Conservation (phyloP, 2,329 filamentous ascomycete genomes). For the Epichloe baconii region DNA sequence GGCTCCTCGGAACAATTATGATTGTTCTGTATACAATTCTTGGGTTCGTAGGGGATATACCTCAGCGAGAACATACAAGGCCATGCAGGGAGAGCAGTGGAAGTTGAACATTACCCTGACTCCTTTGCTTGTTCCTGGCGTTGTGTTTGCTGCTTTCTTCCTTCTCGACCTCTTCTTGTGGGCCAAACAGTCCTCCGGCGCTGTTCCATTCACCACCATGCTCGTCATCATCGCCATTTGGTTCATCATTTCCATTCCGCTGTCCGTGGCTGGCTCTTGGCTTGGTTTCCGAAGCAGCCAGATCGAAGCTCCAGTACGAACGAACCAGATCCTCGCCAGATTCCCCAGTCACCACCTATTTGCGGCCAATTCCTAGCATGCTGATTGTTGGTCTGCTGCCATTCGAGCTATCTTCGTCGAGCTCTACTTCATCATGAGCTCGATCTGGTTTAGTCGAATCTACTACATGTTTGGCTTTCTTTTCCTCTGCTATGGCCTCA, state of each 20-base stretch:
- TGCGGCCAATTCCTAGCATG: conserved; percentile 79
- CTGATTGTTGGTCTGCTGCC: conserved; percentile 84
- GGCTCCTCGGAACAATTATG: conserved; percentile 90
- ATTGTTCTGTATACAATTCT: conserved; percentile 88
- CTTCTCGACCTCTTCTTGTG: conserved; percentile 92
- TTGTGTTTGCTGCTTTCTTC: conserved; percentile 85
- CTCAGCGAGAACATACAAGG: conserved; percentile 85
- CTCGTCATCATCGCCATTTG: conserved; percentile 84
- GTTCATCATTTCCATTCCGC: conserved; percentile 91
- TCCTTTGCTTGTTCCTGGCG: conserved; percentile 68
- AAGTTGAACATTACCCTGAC: conserved; percentile 87
- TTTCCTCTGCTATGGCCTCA: conserved; percentile 92
- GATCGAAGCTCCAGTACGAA: conserved; percentile 72
- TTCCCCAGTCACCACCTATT: conserved; percentile 75
- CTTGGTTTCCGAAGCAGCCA: conserved; percentile 67
- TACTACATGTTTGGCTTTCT: conserved; percentile 99
- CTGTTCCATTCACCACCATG: conserved; percentile 95
- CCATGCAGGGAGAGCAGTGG: conserved; percentile 84
- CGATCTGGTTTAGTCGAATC: conserved; percentile 95
- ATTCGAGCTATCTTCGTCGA: conserved; percentile 95
- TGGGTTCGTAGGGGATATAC: conserved; percentile 87
- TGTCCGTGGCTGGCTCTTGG: conserved; percentile 86
- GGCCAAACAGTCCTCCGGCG: conserved; percentile 82
- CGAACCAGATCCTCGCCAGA: conserved; percentile 96
- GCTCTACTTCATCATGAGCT: conserved; percentile 98